These are phyloP conservation scores for Dothistroma septosporum DNA, from an alignment of 2,329 filamentous ascomycete genomes.

Conservation along the genomic window DNA sequence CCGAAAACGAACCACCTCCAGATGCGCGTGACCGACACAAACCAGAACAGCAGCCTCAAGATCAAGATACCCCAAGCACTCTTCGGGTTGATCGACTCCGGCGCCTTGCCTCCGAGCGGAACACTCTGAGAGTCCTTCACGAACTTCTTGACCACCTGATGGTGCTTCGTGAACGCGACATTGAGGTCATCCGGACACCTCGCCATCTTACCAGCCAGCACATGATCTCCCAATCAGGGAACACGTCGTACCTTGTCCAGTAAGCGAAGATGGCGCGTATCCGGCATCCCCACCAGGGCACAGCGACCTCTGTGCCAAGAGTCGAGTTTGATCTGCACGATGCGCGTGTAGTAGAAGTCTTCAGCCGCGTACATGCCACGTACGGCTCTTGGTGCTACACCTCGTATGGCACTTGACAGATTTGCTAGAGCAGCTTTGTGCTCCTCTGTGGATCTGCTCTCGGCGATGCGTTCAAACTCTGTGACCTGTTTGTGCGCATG, in stretches of 20 bases:
- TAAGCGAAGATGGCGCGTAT: slow-evolving; percentile 36
- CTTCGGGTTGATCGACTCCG: slow-evolving; percentile 24
- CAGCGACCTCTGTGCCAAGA: slow-evolving; percentile 35
- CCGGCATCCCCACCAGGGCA: slow-evolving; percentile 40
- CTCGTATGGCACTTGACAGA: slow-evolving; percentile 10
- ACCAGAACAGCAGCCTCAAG: slow-evolving; percentile 11
- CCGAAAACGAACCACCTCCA: neutral
- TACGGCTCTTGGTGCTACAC: slow-evolving; percentile 11
- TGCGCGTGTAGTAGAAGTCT: slow-evolving; percentile 46
- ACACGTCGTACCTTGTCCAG: slow-evolving; percentile 32
- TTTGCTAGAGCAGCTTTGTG: slow-evolving; percentile 11
- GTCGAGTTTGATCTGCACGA: slow-evolving; percentile 39
- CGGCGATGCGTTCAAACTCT: slow-evolving; percentile 9
- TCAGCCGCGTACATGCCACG: slow-evolving; percentile 21
- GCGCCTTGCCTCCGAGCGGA: slow-evolving; percentile 26
- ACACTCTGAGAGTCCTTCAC: slow-evolving; percentile 27
- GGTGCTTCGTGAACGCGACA: slow-evolving; percentile 23
- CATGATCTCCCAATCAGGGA: slow-evolving; percentile 40
- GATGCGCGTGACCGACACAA: neutral
- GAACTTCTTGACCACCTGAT: slow-evolving; percentile 20
- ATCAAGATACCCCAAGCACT: slow-evolving; percentile 24
- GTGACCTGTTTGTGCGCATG: slow-evolving; percentile 1
- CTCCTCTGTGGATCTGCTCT: slow-evolving; percentile 6
- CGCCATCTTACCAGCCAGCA: slow-evolving; percentile 29
- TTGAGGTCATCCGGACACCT: slow-evolving; percentile 12